phyloP scores from a whole-genome alignment of 2,329 filamentous ascomycete species.

The Pseudovirgaria hyperparasitica region DNA sequence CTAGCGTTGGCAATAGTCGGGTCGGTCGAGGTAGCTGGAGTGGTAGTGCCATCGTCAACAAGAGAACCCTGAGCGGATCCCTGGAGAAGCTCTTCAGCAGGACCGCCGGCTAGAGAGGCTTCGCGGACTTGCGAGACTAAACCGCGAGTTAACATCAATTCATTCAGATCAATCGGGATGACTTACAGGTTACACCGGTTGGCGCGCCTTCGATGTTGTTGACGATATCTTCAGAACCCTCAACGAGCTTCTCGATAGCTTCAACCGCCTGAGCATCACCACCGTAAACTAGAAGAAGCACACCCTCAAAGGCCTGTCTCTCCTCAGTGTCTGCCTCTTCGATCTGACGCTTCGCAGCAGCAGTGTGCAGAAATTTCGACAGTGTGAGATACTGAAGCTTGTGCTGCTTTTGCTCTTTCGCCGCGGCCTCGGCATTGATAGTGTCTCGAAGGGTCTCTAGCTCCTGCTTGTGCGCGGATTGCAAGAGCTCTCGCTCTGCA shows the following conservation, averaged over 20 bases:
- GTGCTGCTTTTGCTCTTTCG: constrained; percentile 34
- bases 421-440: constrained; percentile 40
- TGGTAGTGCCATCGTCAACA: constrained; percentile 32
- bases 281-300: constrained; percentile 64
- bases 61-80: constrained; percentile 37
- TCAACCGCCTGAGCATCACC: constrained; percentile 63
- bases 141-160: constrained; percentile 5
- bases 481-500: constrained; percentile 43
- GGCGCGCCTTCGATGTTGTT: constrained; percentile 51
- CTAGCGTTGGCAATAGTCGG: constrained; percentile 55
- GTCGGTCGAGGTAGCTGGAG: constrained; percentile 39
- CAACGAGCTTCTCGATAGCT: constrained; percentile 64
- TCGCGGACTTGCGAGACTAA: constrained; percentile 48
- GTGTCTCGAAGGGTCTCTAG: constrained; percentile 42
- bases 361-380: constrained; percentile 69
- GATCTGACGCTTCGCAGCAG: constrained; percentile 58
- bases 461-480: constrained; percentile 43
- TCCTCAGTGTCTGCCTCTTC: constrained; percentile 63
- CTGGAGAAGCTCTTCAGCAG: too few species aligned
- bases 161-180: constrained; percentile 1
- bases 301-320: constrained; percentile 69
- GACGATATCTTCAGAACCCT: constrained; percentile 56
- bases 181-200: constrained; percentile 61
- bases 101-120: constrained; percentile 31
- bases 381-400: constrained; percentile 55